phyloP scores from a whole-genome alignment of 805 yeast species.

The Metschnikowia gruessii region DNA sequence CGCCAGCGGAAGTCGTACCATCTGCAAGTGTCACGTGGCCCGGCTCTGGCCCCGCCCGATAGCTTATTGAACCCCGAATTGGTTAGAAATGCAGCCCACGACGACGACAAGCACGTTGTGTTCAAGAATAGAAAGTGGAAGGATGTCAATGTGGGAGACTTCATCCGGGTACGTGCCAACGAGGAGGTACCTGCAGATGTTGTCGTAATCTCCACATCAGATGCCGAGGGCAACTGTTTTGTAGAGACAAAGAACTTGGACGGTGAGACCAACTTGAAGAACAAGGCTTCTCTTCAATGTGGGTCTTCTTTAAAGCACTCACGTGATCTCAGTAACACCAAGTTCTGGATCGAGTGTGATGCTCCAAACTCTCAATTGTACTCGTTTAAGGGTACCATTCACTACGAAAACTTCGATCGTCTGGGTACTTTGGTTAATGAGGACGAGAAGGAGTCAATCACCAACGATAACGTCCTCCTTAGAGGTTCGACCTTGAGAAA shows the following conservation, averaged over 20 bases:
- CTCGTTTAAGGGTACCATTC: constrained; percentile 62
- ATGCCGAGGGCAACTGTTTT: constrained; percentile 67
- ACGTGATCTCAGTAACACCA: constrained; percentile 54
- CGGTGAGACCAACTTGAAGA: constrained; percentile 44
- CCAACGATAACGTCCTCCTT: constrained; percentile 60
- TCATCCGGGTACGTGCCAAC: constrained; percentile 62
- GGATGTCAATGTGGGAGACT: constrained; percentile 50
- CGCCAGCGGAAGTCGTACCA: constrained; percentile 17
- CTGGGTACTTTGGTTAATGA: constrained; percentile 29
- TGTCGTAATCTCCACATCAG: constrained; percentile 59
- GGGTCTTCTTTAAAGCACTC: constrained; percentile 55
- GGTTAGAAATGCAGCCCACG: constrained; percentile 5
- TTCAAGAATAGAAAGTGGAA: constrained; percentile 24
- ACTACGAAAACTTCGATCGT: constrained; percentile 44
- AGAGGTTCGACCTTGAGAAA: constrained; percentile 74
- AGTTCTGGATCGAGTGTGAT: constrained; percentile 66
- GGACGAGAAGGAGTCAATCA: constrained; percentile 53
- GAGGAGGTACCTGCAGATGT: constrained; percentile 77
- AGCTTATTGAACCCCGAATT: constrained; percentile 23
- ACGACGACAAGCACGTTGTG: constrained; percentile 5
- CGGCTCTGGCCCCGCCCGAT: constrained; percentile 19
- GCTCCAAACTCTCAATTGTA: constrained; percentile 67
- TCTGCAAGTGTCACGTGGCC: constrained; percentile 13
- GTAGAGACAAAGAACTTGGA: constrained; percentile 39
- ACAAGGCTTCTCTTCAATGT: constrained; percentile 50